Conservation (phyloP, 768 basidiomycete species). For the Cystofilobasidium capitatum region DNA sequence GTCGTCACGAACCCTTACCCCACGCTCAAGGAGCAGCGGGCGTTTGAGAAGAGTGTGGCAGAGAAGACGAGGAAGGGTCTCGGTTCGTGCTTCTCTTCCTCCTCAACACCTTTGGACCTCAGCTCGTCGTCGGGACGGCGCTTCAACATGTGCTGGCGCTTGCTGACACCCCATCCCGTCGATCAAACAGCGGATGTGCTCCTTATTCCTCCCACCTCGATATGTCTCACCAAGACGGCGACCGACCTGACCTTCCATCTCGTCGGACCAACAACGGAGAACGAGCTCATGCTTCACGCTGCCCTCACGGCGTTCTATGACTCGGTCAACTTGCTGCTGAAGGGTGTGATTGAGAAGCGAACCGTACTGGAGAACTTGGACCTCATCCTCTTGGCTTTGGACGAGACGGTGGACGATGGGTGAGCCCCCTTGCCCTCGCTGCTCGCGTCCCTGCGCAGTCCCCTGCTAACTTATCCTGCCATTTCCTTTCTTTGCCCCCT, state of each 20-base stretch:
- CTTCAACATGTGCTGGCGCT: no score
- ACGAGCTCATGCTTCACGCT: slow-evolving; percentile 90
- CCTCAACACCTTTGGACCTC: not conserved
- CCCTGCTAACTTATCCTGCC: not conserved
- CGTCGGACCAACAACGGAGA: slow-evolving; percentile 74
- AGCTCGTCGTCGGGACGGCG: not conserved
- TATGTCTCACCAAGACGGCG: slow-evolving; percentile 89
- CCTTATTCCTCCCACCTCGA: slow-evolving; percentile 65
- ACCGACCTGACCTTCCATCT: slow-evolving; percentile 93
- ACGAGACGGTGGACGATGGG: slow-evolving; percentile 98
- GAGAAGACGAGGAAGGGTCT: slow-evolving; percentile 90
- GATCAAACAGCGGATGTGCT: slow-evolving; percentile 77
- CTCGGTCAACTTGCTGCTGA: slow-evolving; percentile 70
- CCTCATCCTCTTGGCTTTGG: slow-evolving; percentile 78
- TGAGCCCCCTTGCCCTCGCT: slow-evolving; percentile 42
- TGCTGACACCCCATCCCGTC: not conserved
- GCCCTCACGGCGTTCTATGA: slow-evolving; percentile 77
- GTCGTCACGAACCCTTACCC: slow-evolving; percentile 29
- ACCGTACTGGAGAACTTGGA: slow-evolving; percentile 90
- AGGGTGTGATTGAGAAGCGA: slow-evolving; percentile 90
- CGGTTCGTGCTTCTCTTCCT: slow-evolving; percentile 47
- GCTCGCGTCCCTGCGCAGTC: not conserved
- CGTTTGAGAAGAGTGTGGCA: slow-evolving; percentile 90
- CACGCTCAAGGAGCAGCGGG: slow-evolving; percentile 80
- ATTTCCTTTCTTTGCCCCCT: not conserved